Evolutionary conservation across 371 early-diverging fungal species (phyloP), one percentile per base, ranked within the genome.

Genomic region (Phascolomyces articulosus): DNA sequence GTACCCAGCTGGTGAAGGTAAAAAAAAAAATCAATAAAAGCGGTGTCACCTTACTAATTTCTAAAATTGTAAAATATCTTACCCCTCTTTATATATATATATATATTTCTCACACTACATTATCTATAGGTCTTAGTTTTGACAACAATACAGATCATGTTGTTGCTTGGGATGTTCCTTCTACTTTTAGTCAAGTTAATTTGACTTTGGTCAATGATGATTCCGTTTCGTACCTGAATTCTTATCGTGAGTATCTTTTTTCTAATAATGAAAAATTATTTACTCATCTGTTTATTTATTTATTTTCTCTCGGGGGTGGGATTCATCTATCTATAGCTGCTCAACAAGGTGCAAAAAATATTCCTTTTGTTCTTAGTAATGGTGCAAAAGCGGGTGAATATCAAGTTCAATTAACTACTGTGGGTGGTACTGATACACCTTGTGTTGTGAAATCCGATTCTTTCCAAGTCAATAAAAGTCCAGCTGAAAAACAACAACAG

Each of bases 91-190:
- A 1, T 34, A 9, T n/a, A n/a, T n/a, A n/a, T n/a, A n/a, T n/a
- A 9, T 34, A 34, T 34, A 1, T 34, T 34, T 6, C 9, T 6
- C 9, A 31, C 11, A 34, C 6, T 9, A 34, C 6, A 31, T 31
- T 6, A 34, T 9, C 11, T 9, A 34, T 9, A 34, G 34, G 34
- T 34, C 34, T 34, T 34, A 34, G 34, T 34, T 78, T 69, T 64
- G 75, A 70, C 44, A 75, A 78, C n/a, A 55, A 49, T 29, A 67
- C 65, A 10, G 64, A 67, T 7, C 78, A 78, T 62, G 47, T 78
- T 24, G 64, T 78, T 31, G 69, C 78, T 28, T 78, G 78, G 78
- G 57, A 68, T 26, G 62, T 67, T n/a, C 64, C 71, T 0, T 57
- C 63, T 16, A 15, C 38, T 40, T 56, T 67, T 21, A 63, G 64